Evolutionary conservation across 2,329 filamentous ascomycete genomes (phyloP).

Genomic region (Colletotrichum limetticola): DNA sequence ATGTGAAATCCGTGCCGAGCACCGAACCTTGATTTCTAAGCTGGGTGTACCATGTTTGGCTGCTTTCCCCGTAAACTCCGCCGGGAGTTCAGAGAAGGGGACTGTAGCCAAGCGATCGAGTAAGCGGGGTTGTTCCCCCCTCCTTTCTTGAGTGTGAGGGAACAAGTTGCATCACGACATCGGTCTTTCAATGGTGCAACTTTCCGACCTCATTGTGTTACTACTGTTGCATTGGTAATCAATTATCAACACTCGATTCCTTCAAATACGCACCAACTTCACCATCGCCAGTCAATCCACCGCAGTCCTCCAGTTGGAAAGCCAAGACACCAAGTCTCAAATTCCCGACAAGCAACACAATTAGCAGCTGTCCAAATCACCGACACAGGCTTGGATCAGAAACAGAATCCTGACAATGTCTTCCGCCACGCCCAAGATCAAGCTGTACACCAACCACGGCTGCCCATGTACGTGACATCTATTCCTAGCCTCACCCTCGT

Average conservation of each 20-base stretch:
- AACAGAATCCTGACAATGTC: slow-evolving; percentile 7
- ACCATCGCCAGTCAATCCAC: background rate
- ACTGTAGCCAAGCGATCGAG: background rate
- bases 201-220: background rate
- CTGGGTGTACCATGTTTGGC: background rate
- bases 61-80: background rate
- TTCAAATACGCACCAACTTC: background rate
- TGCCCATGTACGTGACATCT: slow-evolving; percentile 67
- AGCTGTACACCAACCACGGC: slow-evolving; percentile 74
- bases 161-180: slow-evolving; percentile 23
- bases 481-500: background rate
- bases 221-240: slow-evolving; percentile 19
- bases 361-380: background rate
- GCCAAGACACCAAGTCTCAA: background rate
- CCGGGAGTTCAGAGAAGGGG: background rate
- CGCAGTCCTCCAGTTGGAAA: too few species aligned
- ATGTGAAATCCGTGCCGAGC: background rate
- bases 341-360: background rate
- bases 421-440: slow-evolving; percentile 60
- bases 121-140: background rate
- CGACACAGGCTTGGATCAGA: background rate
- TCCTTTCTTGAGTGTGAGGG: background rate
- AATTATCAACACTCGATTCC: background rate
- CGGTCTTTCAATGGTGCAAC: slow-evolving; percentile 6
- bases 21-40: background rate